phyloP scores from a whole-genome alignment of 352 stramenopile genomes.

The Globisporangium nunn region DNA sequence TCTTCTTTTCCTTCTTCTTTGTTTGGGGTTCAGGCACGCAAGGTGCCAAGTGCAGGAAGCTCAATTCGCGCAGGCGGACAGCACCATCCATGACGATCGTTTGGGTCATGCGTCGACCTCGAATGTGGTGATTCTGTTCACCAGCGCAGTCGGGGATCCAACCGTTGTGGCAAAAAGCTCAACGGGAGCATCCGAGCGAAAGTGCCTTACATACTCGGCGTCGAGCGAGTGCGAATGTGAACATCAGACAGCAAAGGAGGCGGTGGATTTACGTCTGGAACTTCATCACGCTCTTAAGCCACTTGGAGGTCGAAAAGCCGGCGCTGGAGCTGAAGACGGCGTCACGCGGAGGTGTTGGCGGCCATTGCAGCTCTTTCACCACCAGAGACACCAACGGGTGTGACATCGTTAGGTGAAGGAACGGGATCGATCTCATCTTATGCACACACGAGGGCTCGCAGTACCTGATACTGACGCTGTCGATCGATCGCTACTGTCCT shows the following conservation, averaged over 20 bases:
- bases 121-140: too few relatives aligned
- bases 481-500: background rate
- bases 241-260: background rate
- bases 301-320: slow-evolving; percentile 10
- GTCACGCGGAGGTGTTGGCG: background rate
- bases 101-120: too few relatives aligned
- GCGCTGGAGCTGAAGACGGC: slow-evolving; percentile 13
- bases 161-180: background rate
- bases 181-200: background rate
- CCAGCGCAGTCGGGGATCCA: background rate
- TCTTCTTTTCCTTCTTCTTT: background rate
- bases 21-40: background rate
- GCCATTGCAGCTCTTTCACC: slow-evolving; percentile 2
- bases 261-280: background rate
- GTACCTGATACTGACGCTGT: background rate
- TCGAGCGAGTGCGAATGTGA: background rate
- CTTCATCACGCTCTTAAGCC: slow-evolving; percentile 4
- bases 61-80: background rate
- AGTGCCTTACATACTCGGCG: background rate
- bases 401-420: too few relatives aligned
- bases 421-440: too few relatives aligned
- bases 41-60: background rate
- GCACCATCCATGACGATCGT: background rate
- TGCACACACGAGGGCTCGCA: background rate
- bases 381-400: background rate